phyloP scores from a whole-genome alignment of 306 rosid species.

The Rosa multiflora region DNA sequence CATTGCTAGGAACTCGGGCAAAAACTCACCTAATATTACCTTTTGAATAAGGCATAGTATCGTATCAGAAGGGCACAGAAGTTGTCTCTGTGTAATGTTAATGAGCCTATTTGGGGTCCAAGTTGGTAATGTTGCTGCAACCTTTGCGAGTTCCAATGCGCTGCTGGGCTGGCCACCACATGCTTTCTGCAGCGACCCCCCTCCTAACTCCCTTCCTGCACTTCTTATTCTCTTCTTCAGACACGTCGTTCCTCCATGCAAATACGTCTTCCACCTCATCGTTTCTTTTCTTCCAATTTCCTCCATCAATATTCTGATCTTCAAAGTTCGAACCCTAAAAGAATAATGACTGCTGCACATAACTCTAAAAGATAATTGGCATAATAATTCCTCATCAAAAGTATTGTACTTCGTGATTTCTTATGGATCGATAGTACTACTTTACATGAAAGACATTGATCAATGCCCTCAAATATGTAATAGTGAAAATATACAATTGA shows the following conservation, averaged over 20 bases:
- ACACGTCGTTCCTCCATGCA: slow-evolving; percentile 36
- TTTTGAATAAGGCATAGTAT: background rate
- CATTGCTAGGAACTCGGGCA: background rate
- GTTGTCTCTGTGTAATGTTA: background rate
- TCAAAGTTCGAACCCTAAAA: background rate
- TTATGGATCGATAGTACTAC: background rate
- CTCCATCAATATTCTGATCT: background rate
- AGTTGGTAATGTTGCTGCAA: background rate
- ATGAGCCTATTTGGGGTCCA: background rate
- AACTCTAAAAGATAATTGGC: background rate
- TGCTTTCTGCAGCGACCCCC: slow-evolving; percentile 16
- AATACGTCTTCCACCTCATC: slow-evolving; percentile 5
- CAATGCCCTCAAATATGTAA: too few species aligned
- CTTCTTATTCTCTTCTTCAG: background rate
- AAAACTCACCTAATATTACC: background rate
- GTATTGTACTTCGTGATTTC: background rate
- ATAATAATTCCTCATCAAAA: background rate
- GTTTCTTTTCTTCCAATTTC: slow-evolving; percentile 1
- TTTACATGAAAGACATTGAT: background rate
- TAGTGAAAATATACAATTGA: background rate
- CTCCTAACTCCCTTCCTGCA: slow-evolving; percentile 1
- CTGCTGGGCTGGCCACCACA: slow-evolving; percentile 25
- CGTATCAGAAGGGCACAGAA: background rate
- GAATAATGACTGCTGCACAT: background rate
- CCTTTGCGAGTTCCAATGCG: slow-evolving; percentile 27